phyloP scores from a whole-genome alignment of 345 rosid genomes.

The Eucalyptus regnans region DNA sequence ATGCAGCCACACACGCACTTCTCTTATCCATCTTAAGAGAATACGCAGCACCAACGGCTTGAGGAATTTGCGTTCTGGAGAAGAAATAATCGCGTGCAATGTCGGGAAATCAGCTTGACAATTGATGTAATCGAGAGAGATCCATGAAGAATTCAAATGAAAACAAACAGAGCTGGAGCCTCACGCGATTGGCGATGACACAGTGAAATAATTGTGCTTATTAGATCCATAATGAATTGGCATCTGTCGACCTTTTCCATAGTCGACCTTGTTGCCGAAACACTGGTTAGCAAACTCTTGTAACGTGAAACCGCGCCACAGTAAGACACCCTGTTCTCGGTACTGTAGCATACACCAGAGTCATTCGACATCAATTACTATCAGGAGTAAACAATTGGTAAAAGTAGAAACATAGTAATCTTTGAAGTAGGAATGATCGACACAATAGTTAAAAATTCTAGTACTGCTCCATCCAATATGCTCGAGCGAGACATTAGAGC shows the following conservation, averaged over 20 bases:
- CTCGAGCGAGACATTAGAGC: not conserved
- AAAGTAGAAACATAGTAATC: not conserved
- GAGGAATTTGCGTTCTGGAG: constrained; percentile 69
- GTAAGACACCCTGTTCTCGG: constrained; percentile 60
- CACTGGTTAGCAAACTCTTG: constrained; percentile 68
- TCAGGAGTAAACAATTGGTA: not conserved
- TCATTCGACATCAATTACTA: not conserved
- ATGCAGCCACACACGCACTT: constrained; percentile 55
- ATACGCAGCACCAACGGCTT: constrained; percentile 70
- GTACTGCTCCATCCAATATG: not conserved
- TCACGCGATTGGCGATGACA: constrained; percentile 79
- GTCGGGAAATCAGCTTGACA: not conserved
- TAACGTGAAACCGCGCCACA: constrained; percentile 74
- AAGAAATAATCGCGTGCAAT: not conserved
- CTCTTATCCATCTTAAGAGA: constrained; percentile 67
- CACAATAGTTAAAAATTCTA: not conserved
- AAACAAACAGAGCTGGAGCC: not conserved
- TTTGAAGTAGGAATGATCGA: not conserved
- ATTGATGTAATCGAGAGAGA: not conserved
- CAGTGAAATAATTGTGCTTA: constrained; percentile 50
- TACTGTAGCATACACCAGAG: constrained; percentile 19
- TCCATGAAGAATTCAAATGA: not conserved
- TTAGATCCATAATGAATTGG: constrained; percentile 73
- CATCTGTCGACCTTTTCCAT: constrained; percentile 85
- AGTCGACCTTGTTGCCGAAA: constrained; percentile 56